These are phyloP conservation scores for Physcia stellaris DNA, from an alignment of 495 filamentous ascomycete genomes.

Conservation along the genomic window DNA sequence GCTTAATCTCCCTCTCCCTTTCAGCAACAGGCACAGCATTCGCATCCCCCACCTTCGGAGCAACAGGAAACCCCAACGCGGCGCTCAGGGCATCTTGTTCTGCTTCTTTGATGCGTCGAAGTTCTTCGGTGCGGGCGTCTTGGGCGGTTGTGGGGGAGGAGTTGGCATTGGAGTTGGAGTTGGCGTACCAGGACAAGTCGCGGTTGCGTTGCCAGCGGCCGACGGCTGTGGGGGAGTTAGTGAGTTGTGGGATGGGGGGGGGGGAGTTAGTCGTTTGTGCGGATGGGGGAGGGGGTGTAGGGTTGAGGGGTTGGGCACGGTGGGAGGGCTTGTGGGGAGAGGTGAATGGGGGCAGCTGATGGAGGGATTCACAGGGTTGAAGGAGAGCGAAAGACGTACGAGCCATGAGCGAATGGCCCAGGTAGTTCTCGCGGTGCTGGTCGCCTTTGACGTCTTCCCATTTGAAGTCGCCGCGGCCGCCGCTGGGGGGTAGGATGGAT, in stretches of 20 bases:
- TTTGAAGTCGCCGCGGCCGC: constrained; percentile 83
- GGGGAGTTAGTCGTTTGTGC: not conserved
- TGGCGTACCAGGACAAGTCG: constrained; percentile 84
- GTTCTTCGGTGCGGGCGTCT: constrained; percentile 63
- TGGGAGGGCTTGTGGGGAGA: too few relatives aligned
- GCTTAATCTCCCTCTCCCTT: constrained; percentile 18
- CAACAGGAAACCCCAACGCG: constrained; percentile 67
- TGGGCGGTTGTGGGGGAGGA: constrained; percentile 47
- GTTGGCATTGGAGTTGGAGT: constrained; percentile 39
- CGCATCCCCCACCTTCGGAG: constrained; percentile 26
- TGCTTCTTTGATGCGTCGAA: constrained; percentile 71
- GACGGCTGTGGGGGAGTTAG: constrained; percentile 37
- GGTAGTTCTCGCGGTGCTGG: constrained; percentile 87
- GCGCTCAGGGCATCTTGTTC: constrained; percentile 80
- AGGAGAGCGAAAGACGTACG: too few relatives aligned
- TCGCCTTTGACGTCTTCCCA: constrained; percentile 90
- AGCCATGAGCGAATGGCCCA: constrained; percentile 91
- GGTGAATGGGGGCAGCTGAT: too few relatives aligned
- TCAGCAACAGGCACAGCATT: constrained; percentile 28
- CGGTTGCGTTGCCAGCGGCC: constrained; percentile 89
- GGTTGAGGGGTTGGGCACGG: not conserved
- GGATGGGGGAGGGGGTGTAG: too few relatives aligned
- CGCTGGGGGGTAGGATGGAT: constrained; percentile 32
- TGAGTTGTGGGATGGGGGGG: not conserved
- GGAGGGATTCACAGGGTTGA: too few relatives aligned